Conservation (phyloP, 1,139 yeast genomes). For the Trichomonascaceae sp. region DNA sequence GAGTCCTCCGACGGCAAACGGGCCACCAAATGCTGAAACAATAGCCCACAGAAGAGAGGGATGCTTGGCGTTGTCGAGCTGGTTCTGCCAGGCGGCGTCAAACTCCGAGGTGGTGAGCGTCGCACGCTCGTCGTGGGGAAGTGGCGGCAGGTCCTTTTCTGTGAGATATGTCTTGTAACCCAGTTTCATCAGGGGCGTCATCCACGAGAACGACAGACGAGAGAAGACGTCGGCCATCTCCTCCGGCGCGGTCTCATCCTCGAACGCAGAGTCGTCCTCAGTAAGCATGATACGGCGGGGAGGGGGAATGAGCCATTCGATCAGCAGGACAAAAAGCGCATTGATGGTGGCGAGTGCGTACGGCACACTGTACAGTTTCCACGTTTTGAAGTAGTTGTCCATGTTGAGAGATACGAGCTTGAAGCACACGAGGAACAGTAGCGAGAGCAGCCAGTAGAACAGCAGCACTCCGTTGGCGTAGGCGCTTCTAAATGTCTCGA, state of each 20-base stretch:
- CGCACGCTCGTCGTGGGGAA: conserved; percentile 56
- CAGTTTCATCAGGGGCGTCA: conserved; percentile 76
- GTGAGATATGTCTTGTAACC: conserved; percentile 67
- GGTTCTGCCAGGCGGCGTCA: conserved; percentile 46
- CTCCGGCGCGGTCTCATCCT: conserved; percentile 39
- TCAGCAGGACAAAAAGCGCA: conserved; percentile 36
- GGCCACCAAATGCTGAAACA: conserved; percentile 53
- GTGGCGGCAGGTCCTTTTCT: conserved; percentile 67
- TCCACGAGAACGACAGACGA: conserved; percentile 76
- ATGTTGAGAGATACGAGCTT: conserved; percentile 37
- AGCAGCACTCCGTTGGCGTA: conserved; percentile 61
- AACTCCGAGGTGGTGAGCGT: conserved; percentile 31
- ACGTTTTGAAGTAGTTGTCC: conserved; percentile 28
- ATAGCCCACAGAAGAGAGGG: conserved; percentile 64
- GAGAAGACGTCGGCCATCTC: conserved; percentile 78
- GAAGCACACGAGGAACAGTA: conserved; percentile 27
- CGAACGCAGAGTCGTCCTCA: conserved; percentile 25
- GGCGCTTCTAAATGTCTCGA: conserved; percentile 52
- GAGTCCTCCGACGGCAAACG: conserved; percentile 57
- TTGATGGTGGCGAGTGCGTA: conserved; percentile 38
- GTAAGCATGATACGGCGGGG: conserved; percentile 24
- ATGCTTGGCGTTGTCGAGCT: conserved; percentile 28
- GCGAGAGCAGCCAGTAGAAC: conserved; percentile 60
- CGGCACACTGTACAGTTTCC: conserved; percentile 22
- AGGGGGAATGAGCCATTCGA: conserved; percentile 43